These are phyloP conservation scores for Kickxella alabastrina DNA, from an alignment of 192 early-diverging fungal genomes.

Conservation along the genomic window DNA sequence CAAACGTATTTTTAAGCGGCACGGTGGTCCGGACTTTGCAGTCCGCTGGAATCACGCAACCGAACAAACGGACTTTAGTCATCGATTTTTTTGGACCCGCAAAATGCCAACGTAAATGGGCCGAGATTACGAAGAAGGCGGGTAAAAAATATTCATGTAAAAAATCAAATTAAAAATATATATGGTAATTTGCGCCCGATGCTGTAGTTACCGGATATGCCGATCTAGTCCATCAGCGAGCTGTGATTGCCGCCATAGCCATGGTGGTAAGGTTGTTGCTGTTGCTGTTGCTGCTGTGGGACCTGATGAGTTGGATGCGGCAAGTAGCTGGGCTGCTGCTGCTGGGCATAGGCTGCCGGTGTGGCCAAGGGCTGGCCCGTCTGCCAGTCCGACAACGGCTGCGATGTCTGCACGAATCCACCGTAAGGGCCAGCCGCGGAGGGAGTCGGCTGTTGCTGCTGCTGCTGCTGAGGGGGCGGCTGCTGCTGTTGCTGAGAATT, in stretches of 20 bases:
- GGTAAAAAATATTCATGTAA: no score
- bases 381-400: constrained; percentile 19
- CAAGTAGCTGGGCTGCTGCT: constrained; percentile 13
- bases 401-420: constrained; percentile 12
- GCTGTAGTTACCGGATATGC: no score
- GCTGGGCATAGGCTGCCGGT: constrained; percentile 11
- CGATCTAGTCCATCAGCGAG: constrained; percentile 46
- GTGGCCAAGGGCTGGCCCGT: constrained; percentile 9
- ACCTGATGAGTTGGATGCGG: constrained; percentile 19
- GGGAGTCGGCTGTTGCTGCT: constrained; percentile 3
- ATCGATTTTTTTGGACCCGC: no score
- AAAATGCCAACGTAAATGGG: no score
- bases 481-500: constrained; percentile 17
- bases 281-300: constrained; percentile 24
- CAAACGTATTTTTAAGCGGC: no score
- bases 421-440: constrained; percentile 15
- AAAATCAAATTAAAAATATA: no score
- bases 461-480: no score
- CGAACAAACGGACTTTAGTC: no score
- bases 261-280: constrained; percentile 38
- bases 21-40: no score
- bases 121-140: no score
- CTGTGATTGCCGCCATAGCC: constrained; percentile 46
- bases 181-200: no score
- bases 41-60: no score